These are phyloP conservation scores for Fraxinus paxiana DNA, from an alignment of 305 asterid species.

Conservation along the genomic window DNA sequence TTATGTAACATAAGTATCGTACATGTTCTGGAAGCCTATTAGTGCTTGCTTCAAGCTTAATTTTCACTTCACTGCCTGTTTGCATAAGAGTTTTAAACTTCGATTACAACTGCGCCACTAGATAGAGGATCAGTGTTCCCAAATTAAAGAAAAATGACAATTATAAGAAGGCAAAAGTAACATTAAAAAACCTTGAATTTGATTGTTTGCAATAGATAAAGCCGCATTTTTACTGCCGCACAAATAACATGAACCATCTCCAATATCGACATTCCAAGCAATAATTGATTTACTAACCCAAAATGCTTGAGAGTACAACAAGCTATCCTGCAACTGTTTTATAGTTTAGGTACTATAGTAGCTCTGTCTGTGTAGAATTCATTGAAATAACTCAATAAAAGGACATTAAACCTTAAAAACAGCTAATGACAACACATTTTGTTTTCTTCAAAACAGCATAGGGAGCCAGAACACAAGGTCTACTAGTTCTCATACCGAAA, in stretches of 20 bases:
- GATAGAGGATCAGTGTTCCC: not conserved
- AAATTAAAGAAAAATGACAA: not conserved
- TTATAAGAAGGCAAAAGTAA: constrained; percentile 1
- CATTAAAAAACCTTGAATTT: constrained; percentile 50
- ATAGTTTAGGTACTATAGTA: not conserved
- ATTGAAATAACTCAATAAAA: not conserved
- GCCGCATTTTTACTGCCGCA: constrained; percentile 70
- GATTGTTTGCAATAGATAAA: constrained; percentile 46
- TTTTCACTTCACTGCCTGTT: constrained; percentile 67
- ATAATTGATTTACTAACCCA: constrained; percentile 72
- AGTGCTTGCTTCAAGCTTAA: constrained; percentile 48
- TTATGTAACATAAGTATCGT: constrained; percentile 22
- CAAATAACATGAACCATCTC: constrained; percentile 59
- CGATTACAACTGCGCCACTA: not conserved
- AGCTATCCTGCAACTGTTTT: constrained; percentile 53
- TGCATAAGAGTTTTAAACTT: constrained; percentile 11
- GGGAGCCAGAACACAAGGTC: not conserved
- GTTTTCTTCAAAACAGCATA: not conserved
- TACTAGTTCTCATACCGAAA: not conserved
- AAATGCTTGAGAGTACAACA: constrained; percentile 63
- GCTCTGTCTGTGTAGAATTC: not conserved
- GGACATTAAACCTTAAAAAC: not conserved
- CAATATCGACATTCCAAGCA: constrained; percentile 72
- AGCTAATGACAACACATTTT: not conserved
- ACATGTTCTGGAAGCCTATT: constrained; percentile 63